phyloP scores from a whole-genome alignment of 2,329 filamentous ascomycete species.

The Penicillium corylophilum region DNA sequence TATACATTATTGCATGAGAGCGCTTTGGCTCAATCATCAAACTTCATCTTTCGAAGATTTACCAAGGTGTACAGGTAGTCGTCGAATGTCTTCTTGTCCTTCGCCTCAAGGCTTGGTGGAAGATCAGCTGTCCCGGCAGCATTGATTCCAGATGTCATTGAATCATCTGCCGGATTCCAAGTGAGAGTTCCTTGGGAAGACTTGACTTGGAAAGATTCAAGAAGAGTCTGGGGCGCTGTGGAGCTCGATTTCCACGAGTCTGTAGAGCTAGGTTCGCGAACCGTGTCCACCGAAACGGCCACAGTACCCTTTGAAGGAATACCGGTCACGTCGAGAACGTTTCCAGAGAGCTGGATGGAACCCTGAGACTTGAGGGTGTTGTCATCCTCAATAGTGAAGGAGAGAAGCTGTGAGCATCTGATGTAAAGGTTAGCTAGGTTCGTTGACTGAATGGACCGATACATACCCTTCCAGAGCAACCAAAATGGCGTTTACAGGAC shows the following conservation, averaged over 20 bases:
- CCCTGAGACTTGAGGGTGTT: conserved; percentile 52
- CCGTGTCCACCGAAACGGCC: conserved; percentile 55
- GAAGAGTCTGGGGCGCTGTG: conserved; percentile 20
- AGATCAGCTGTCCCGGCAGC: conserved; percentile 30
- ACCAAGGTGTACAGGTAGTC: conserved; percentile 40
- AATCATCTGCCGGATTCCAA: conserved; percentile 25
- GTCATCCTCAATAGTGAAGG: conserved; percentile 56
- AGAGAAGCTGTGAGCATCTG: conserved; percentile 66
- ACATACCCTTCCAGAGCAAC: conserved; percentile 61
- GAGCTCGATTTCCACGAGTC: conserved; percentile 35
- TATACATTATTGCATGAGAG: background rate
- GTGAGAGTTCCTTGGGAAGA: conserved; percentile 20
- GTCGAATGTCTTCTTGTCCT: conserved; percentile 34
- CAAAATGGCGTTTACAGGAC: conserved; percentile 38
- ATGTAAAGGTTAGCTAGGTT: conserved; percentile 43
- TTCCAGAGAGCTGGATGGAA: conserved; percentile 61
- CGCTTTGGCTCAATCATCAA: conserved; percentile 20
- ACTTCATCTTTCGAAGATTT: conserved; percentile 40
- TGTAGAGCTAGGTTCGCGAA: conserved; percentile 54
- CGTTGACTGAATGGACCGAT: background rate
- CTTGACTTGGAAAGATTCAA: conserved; percentile 33
- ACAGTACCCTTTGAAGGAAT: conserved; percentile 31
- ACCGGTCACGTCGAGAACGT: conserved; percentile 60
- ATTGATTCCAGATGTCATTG: conserved; percentile 29
- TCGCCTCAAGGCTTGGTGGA: conserved; percentile 25